Conservation (phyloP, 768 basidiomycete genomes). For the Russula brevipes region DNA sequence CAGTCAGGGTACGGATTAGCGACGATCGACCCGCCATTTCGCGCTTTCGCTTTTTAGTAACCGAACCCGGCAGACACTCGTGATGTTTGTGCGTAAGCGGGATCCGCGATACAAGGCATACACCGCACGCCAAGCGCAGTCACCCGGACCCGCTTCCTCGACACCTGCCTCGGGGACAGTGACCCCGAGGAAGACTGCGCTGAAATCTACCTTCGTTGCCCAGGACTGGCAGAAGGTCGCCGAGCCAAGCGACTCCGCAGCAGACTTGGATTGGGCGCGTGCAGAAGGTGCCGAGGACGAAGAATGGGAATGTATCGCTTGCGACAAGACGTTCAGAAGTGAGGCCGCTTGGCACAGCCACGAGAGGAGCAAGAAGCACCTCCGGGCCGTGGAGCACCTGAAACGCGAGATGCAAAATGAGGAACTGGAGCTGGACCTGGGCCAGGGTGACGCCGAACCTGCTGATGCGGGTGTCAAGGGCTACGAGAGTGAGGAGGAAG, state of each 20-base stretch:
- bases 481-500: conserved; percentile 2
- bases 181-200: conserved; percentile 34
- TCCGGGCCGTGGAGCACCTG: conserved; percentile 78
- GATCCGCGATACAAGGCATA: conserved; percentile 82
- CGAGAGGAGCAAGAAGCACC: conserved; percentile 90
- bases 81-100: conserved; percentile 73
- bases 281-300: conserved; percentile 68
- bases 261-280: conserved; percentile 69
- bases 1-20: conserved; percentile 57
- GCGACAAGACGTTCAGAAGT: conserved; percentile 80
- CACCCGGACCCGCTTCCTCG: conserved; percentile 30
- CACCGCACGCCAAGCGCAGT: conserved; percentile 44
- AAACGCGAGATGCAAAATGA: conserved; percentile 74
- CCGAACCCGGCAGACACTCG: conserved; percentile 50
- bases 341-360: conserved; percentile 97
- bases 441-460: conserved; percentile 5
- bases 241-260: conserved; percentile 38
- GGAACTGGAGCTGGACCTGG: conserved; percentile 50
- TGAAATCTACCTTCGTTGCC: conserved; percentile 54
- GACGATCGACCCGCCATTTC: not conserved
- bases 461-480: conserved; percentile 15
- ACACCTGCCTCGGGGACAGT: conserved; percentile 18
- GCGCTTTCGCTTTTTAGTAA: conserved; percentile 1
- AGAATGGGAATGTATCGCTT: conserved; percentile 95
- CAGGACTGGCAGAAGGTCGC: conserved; percentile 86